phyloP scores from a whole-genome alignment of 768 basidiomycete species.

The Mycena crocata region DNA sequence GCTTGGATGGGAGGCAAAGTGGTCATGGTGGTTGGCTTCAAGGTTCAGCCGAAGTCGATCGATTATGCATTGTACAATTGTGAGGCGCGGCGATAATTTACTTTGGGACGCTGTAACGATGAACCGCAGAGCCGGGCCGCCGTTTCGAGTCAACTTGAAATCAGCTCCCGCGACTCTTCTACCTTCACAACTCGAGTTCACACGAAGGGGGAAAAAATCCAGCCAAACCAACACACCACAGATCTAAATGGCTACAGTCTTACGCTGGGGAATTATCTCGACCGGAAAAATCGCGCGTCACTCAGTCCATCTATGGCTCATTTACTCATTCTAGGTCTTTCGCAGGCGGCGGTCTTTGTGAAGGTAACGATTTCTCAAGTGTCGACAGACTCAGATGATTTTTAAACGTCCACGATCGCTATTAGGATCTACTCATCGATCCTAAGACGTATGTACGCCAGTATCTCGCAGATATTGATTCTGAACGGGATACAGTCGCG shows the following conservation, averaged over 20 bases:
- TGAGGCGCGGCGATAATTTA: too few relatives aligned
- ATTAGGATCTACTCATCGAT: slow-evolving; percentile 79
- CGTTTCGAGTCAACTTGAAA: too few relatives aligned
- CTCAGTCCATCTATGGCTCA: background rate
- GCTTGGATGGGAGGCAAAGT: slow-evolving; percentile 49
- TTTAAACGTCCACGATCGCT: background rate
- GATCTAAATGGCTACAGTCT: slow-evolving; percentile 43
- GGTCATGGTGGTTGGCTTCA: background rate
- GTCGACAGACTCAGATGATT: background rate
- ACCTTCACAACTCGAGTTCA: too few relatives aligned
- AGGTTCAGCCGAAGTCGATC: too few relatives aligned
- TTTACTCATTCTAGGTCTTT: background rate
- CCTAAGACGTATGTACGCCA: slow-evolving; percentile 65
- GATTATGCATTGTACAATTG: too few relatives aligned
- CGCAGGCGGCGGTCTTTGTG: slow-evolving; percentile 63
- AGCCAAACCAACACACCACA: background rate
- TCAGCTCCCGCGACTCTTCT: too few relatives aligned
- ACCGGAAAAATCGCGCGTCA: slow-evolving; percentile 71
- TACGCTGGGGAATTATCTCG: slow-evolving; percentile 91
- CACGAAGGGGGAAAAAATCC: too few relatives aligned
- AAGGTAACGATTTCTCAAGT: slow-evolving; percentile 56
- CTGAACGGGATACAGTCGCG: slow-evolving; percentile 59
- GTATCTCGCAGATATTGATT: background rate
- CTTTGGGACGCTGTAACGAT: too few relatives aligned
- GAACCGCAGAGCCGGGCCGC: too few relatives aligned